Percentiles rank a stretch among this genome's conserved stretches.
These are phyloP conservation scores for Byssochlamys sp. DNA, from an alignment of 2,329 filamentous ascomycete species.

Conservation along the genomic window DNA sequence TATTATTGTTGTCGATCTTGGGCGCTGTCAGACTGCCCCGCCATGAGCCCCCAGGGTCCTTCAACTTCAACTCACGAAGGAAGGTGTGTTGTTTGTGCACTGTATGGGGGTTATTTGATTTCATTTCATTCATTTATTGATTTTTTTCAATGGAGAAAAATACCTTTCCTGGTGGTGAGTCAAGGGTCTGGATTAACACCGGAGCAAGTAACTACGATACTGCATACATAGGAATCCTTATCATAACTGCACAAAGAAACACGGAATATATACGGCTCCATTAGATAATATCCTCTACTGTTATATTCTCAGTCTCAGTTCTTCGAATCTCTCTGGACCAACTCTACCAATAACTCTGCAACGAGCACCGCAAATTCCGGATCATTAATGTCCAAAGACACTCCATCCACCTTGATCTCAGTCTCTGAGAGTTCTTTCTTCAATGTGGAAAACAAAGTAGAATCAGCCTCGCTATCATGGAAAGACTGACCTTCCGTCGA, in stretches of 20 bases:
- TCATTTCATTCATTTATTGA: no score
- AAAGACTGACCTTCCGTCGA: slow-evolving; percentile 47
- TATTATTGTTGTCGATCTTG: background rate
- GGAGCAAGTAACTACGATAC: no score
- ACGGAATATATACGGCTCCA: background rate
- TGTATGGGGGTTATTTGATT: no score
- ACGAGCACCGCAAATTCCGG: slow-evolving; percentile 17
- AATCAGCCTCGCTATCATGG: slow-evolving; percentile 40
- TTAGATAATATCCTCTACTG: background rate
- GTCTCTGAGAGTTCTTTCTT: slow-evolving; percentile 40
- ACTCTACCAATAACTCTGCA: slow-evolving; percentile 14
- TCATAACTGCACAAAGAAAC: background rate
- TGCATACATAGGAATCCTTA: no score
- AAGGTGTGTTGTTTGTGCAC: no score
- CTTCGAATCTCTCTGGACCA: slow-evolving; percentile 6
- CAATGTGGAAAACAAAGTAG: slow-evolving; percentile 40
- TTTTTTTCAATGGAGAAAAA: no score
- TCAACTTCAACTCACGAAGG: background rate
- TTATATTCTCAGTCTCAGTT: background rate
- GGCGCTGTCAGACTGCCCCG: background rate
- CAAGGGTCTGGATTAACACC: no score
- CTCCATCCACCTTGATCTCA: slow-evolving; percentile 42
- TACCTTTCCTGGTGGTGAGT: no score
- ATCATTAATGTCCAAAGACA: slow-evolving; percentile 29
- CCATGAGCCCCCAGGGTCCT: background rate